phyloP scores from a whole-genome alignment of 495 filamentous ascomycete species.

The Lichina pygmaea region DNA sequence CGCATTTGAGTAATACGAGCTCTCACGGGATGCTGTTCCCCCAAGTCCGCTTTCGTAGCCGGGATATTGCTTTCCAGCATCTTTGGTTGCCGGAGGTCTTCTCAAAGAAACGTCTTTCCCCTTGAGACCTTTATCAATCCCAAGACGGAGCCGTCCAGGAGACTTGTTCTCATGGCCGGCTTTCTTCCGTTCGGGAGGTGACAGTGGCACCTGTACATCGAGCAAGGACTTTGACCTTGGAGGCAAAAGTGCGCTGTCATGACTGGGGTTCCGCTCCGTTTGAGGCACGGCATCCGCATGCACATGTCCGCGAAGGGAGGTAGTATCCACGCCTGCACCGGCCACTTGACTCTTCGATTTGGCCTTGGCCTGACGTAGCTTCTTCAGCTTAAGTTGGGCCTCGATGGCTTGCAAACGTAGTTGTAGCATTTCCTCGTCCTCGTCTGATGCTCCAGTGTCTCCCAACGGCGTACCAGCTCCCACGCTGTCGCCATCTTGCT shows the following conservation, averaged over 20 bases:
- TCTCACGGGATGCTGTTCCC: no score
- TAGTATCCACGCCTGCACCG: background rate
- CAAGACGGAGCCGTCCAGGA: constrained; percentile 53
- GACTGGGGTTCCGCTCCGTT: no score
- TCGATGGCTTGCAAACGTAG: constrained; percentile 67
- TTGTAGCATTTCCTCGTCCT: constrained; percentile 75
- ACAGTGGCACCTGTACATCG: constrained; percentile 52
- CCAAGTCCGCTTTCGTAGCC: no score
- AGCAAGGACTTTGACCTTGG: constrained; percentile 14
- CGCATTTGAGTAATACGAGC: background rate
- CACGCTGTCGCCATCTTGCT: constrained; percentile 8
- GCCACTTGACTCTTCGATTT: constrained; percentile 1
- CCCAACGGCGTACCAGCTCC: constrained; percentile 4
- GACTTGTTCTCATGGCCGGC: constrained; percentile 30
- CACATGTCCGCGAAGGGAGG: no score
- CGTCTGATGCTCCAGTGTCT: constrained; percentile 24
- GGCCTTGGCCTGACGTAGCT: constrained; percentile 22
- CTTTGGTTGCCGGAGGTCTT: constrained; percentile 26
- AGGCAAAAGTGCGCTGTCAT: background rate
- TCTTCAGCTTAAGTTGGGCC: constrained; percentile 69
- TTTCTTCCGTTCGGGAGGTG: constrained; percentile 32
- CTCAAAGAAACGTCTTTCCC: constrained; percentile 68
- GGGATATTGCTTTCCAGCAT: background rate
- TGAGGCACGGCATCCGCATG: no score
- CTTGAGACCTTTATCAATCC: constrained; percentile 70